Base-by-base conservation (phyloP, 73 alveolate species). In the Symbiodinium pilosum region DNA sequence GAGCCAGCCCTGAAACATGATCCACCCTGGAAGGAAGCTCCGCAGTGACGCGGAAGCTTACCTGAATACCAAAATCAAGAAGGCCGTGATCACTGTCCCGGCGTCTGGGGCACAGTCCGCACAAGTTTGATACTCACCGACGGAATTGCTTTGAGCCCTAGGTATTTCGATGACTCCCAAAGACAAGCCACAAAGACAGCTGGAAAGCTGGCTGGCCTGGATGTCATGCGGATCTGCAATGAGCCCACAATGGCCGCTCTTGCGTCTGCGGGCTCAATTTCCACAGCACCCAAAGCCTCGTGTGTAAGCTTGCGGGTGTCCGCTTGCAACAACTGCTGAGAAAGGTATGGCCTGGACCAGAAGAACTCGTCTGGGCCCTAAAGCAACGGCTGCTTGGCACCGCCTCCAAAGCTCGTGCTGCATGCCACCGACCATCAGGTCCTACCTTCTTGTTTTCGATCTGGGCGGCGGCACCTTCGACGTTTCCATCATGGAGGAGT, bases 211-310 rank as follows among this genome's bases (percentile, higher is more conserved):
- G 99, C 99, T 40, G 99, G 99, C 92, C 96, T 99, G 85, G 95
- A 94, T 54, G 99, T 99, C 56, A 92, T 99, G 99, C 99, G 99
- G 94, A 99, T 99, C 86, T 99, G 99, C 99, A 99, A 99, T 99
- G 99, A 99, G 99, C 99, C 99, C 68, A 99, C 99, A 12, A 99
- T 99, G 99, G 99, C 99, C 32, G 99, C 99, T 83, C 99, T 99
- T 44, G 99, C 99, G 89, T 99, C 34, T 7, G 81, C 81, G 39
- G 30, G 81, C 30, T 64, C 81, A 64, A 14, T n/a, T n/a, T n/a
- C n/a, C n/a, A n/a, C 5, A n/a, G 73, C 73, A 16, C 73, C 73
- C 20, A 54, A 5, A 9, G 26, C 8, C 73, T 8, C 73, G 73
- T 24, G 32, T 54, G 32, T 54, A 9, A 0, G 73, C n/a, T n/a